Base-by-base conservation (phyloP, 164 flowering plant species). In the Nymphaea colorata region DNA sequence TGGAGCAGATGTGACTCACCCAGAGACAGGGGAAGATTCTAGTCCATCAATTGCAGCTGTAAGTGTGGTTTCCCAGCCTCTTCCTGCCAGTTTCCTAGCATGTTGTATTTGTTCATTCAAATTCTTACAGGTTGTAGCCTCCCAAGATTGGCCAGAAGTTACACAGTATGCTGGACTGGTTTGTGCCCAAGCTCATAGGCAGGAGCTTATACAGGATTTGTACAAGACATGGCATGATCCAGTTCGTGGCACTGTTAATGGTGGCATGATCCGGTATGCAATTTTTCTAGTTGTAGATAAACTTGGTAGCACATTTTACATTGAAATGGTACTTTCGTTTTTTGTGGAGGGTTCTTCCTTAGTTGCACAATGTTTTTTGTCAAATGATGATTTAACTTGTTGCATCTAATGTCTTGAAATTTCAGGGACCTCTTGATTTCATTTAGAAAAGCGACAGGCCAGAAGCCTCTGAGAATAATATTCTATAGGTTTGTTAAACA, bases 61-160 rank as follows among this genome's bases (percentile, higher is more conserved):
- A 68, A 25, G 36, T 25, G 36, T 72, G 68, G 55, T 62, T 8
- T 10, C n/a, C 64, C 18, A 61, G 7, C 18, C n/a, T 61, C n/a
- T 3, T 17, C 41, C n/a, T 61, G 64, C 7, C 41, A 10, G 6
- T 61, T 61, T 25, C n/a, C n/a, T 61, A 6, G n/a, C 8, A 51
- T 15, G 14, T 51, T 51, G 57, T 8, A 51, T 8, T 51, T 25
- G 57, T 8, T 51, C 14, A 51, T 51, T 51, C 12, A 25, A 25
- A 25, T 25, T 25, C 36, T 25, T 68, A 43, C 71, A 85, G 88
- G 85, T 85, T 12, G 86, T 85, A 53, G 88, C 86, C 10, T 85
- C 86, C 45, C 86, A 85, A 75, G 88, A 85, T 66, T 85, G 88
- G 86, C 86, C 86, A 25, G 86, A 83, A 68, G 81, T 83, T 41